Evolutionary conservation across 345 rosid species (phyloP).

Genomic region (Stellera chamaejasme): DNA sequence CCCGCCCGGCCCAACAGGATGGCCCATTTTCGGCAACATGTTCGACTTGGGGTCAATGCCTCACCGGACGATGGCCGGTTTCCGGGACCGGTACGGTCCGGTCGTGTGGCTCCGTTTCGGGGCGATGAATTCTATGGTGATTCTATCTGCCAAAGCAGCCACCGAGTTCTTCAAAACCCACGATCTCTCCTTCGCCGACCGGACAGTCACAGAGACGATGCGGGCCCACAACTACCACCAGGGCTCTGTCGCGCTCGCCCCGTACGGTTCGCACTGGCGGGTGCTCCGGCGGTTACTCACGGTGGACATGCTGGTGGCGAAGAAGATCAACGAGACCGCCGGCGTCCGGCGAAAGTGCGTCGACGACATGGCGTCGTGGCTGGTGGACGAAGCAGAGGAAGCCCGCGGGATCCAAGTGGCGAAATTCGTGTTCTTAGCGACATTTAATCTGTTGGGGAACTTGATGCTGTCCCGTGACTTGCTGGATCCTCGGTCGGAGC

Average conservation of each 20-base stretch:
- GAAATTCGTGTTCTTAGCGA: slow-evolving; percentile 27
- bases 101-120: slow-evolving; percentile 46
- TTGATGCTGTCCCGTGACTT: slow-evolving; percentile 49
- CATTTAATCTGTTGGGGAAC: slow-evolving; percentile 44
- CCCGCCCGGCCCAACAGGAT: slow-evolving; percentile 59
- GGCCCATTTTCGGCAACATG: slow-evolving; percentile 55
- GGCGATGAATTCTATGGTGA: slow-evolving; percentile 35
- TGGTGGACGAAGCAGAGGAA: slow-evolving; percentile 29
- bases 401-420: slow-evolving; percentile 27
- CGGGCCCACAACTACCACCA: slow-evolving; percentile 26
- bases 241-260: slow-evolving; percentile 43
- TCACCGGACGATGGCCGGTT: slow-evolving; percentile 31
- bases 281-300: slow-evolving; percentile 32
- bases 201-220: slow-evolving; percentile 38
- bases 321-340: slow-evolving; percentile 32
- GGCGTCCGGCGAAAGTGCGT: slow-evolving; percentile 31
- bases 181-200: slow-evolving; percentile 39
- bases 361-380: slow-evolving; percentile 37
- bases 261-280: slow-evolving; percentile 51
- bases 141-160: slow-evolving; percentile 39
- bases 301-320: slow-evolving; percentile 37
- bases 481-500: slow-evolving; percentile 30
- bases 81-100: slow-evolving; percentile 31
- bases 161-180: slow-evolving; percentile 51
- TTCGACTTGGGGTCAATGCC: slow-evolving; percentile 43